Base-by-base conservation (phyloP, 2,329 filamentous ascomycete genomes). In the Ophiobolus disseminans region DNA sequence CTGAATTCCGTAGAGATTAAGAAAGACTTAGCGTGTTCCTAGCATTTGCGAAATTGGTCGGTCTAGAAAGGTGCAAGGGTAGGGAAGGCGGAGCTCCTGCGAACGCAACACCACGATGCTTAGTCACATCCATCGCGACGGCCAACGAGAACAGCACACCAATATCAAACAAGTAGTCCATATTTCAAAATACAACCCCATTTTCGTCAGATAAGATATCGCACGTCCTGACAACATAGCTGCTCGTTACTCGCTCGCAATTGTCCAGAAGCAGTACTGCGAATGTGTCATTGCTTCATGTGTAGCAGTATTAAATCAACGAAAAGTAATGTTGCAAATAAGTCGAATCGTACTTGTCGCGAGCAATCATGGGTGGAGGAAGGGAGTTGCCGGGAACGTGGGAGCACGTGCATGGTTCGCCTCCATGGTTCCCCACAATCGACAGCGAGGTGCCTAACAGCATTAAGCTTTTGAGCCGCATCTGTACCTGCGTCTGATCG, bases 401-500 rank as follows among this genome's bases (percentile, higher is more conserved):
- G 57, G 46, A 28, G 62, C 60, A 63, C 60, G 62, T 65, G 62
- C 58, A 45, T 56, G 39, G 58, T 52, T 57, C 43, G 50, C 40
- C 34, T 57, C n/a, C n/a, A n/a, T n/a, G n/a, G n/a, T n/a, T n/a
- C 58, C 65, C 66, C 66, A 70, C 66, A 63, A 41, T 38, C 32
- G 40, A 54, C 65, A 60, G 53, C 55, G 49, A 60, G 46, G 49
- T 55, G 45, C 40, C 55, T 58, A 64, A 55, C 45, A 40, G 46
- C 53, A 26, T 60, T 63, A 68, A 70, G 69, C 67, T 65, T 68
- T 69, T 62, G 55, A 70, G 66, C 65, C 66, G 63, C 66, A 69
- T 61, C 46, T 62, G 66, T 68, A 62, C 66, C 67, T 70, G 64
- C 68, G 66, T 57, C 39, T 55, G 66, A 69, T 68, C 59, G 57